These are phyloP conservation scores for Neurospora sp. DNA, from an alignment of 495 filamentous ascomycete species.

Conservation along the genomic window DNA sequence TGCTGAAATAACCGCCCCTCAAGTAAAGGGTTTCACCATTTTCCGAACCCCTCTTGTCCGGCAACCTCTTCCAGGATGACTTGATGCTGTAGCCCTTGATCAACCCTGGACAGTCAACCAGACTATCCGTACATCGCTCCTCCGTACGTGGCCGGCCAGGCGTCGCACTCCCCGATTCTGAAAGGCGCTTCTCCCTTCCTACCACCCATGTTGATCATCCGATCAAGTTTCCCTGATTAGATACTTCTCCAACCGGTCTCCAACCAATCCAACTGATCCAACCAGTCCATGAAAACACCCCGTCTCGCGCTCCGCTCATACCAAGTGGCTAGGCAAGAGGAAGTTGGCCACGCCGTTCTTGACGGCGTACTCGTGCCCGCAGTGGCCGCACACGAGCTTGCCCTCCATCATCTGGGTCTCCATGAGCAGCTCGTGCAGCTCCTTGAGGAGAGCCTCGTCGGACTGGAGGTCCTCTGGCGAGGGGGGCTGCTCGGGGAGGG, in stretches of 20 bases:
- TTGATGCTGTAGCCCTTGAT: neutral
- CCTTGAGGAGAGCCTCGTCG: slow-evolving; percentile 57
- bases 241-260: neutral
- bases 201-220: neutral
- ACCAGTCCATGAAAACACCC: neutral
- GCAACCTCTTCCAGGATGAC: neutral
- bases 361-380: slow-evolving; percentile 85
- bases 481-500: slow-evolving; percentile 52
- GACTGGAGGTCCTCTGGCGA: slow-evolving; percentile 48
- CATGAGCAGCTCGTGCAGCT: slow-evolving; percentile 72
- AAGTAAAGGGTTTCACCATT: neutral
- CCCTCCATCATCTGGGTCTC: slow-evolving; percentile 87
- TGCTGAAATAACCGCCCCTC: neutral
- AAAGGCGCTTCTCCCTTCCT: neutral
- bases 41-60: neutral
- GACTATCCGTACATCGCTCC: neutral
- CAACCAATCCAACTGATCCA: neutral
- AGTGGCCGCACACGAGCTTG: slow-evolving; percentile 81
- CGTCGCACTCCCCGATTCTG: neutral
- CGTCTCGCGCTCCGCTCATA: slow-evolving; percentile 27
- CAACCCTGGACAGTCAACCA: neutral
- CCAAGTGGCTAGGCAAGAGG: slow-evolving; percentile 83
- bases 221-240: neutral
- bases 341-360: slow-evolving; percentile 96
- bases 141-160: neutral